Conservation (phyloP, 106 monocot species). For the Phalaenopsis equestris region DNA sequence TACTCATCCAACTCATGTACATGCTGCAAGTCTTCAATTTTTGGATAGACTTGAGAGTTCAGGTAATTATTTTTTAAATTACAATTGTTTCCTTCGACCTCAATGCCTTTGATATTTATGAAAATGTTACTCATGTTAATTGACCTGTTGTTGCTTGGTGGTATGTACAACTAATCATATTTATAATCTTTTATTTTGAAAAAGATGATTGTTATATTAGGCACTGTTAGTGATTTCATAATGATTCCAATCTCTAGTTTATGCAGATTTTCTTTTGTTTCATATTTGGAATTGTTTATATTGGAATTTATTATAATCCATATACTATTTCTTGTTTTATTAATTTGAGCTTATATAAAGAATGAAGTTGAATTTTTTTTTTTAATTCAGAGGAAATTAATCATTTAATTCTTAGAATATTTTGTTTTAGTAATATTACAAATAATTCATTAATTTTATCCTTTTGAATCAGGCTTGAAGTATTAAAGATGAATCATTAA, state of each 20-base stretch:
- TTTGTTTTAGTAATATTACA: too few relatives aligned
- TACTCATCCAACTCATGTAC: constrained; percentile 8
- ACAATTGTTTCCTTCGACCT: neutral
- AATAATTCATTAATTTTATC: too few relatives aligned
- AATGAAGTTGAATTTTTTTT: too few relatives aligned
- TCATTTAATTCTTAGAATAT: too few relatives aligned
- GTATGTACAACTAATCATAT: neutral
- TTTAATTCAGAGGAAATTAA: too few relatives aligned
- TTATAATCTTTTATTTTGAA: neutral
- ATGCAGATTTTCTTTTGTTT: neutral
- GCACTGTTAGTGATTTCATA: neutral
- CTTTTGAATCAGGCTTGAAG: too few relatives aligned
- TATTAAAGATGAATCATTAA: neutral
- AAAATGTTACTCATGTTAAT: neutral
- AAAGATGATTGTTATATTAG: neutral
- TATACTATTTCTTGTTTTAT: too few relatives aligned
- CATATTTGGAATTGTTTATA: neutral
- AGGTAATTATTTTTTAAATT: constrained; percentile 4
- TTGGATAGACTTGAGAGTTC: constrained; percentile 10
- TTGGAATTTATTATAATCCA: neutral
- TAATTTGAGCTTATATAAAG: too few relatives aligned
- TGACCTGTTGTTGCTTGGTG: neutral
- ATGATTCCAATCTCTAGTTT: neutral
- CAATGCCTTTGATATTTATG: neutral
- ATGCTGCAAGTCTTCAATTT: constrained; percentile 6